Evolutionary conservation across 129 eudicot genomes (phyloP), one percentile per base, ranked within the genome.

Genomic region (Pseudognaphalium luteoalbum): DNA sequence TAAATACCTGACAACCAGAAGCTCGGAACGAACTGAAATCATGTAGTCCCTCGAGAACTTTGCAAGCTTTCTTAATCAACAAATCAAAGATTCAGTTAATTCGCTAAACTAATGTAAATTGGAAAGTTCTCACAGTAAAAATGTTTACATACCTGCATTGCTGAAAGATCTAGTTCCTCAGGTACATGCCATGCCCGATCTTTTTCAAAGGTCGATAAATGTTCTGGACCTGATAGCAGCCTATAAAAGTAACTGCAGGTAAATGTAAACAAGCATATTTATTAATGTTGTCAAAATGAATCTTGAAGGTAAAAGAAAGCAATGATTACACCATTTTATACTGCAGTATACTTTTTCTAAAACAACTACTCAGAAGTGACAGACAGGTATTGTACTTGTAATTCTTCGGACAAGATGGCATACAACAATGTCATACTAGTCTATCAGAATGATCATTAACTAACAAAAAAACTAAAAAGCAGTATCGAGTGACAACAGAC

Each of bases 1-100:
- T 64, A 78, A 63, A 60, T 75, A 91, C 99, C 99, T 91, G 92
- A 76, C 99, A 95, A 70, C 81, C 93, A 78, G 96, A 76, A 19
- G 96, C 97, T 71, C 99, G 87, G 78, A 95, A 91, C 57, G 99
- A 95, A 82, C 92, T 89, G 92, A 95, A 95, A 81, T 95, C 97
- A 72, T 95, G 99, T 19, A 74, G 82, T 66, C 99, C 99, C 76
- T 73, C 85, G 75, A 95, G 96, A 83, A 95, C 84, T 74, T 87
- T 83, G 83, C 99, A 95, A 66, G 97, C 99, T 86, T 85, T 85
- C 99, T 95, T 81, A 29, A 75, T 35, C 75, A 50, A 33, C 71
- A 39, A 80, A 71, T 30, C 5, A 25, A 68, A 73, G 56, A 22
- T 52, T 58, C 39, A 33, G 15, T 64, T 52, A 72, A 20, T 47